Evolutionary conservation across 257 asterid species (phyloP), one percentile per base, ranked within the genome.

Genomic region (Oldenlandia corymbosa): DNA sequence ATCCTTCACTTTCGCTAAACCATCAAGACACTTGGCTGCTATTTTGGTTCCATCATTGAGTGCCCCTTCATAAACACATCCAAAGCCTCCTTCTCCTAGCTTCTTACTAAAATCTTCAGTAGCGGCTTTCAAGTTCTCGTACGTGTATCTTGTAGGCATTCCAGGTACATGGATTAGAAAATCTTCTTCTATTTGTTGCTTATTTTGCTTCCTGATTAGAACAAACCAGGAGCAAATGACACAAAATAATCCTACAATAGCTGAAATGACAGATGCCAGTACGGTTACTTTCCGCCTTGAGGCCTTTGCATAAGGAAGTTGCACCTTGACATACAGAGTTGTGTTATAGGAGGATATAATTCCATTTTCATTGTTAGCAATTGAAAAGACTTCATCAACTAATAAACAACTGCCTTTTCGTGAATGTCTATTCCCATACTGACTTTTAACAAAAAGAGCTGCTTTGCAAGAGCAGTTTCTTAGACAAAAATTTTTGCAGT

Each of bases 21-120:
- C 45, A 49, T 65, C 56, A 6, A 75, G 68, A 8, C 58, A 21
- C 54, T 74, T 74, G 0, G 60, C 75, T 10, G 70, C 75, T 32
- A 75, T 39, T 26, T 47, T 58, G 8, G 66, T 66, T 20, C 60
- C 73, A 65, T 69, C 39, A 0, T 24, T 5, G 5, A 49, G 65
- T 32, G 10, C 50, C 23, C 79, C 76, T 51, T 66, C 68, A 60
- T 52, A 71, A 24, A 76, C 69, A 64, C 50, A 53, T 32, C 77
- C 75, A 59, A 69, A 76, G 36, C 72, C 73, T 23, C 75, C 70
- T 61, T 66, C 56, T 18, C 78, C 70, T 3, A 76, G 69, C 21
- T 72, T 76, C 7, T n/a, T 28, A 7, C 69, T 39, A 45, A 76
- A 76, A 21, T 41, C 18, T 58, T 57, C 56, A 0, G 78, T 76